Conservation (phyloP, 345 rosid genomes). For the Laguncularia racemosa region DNA sequence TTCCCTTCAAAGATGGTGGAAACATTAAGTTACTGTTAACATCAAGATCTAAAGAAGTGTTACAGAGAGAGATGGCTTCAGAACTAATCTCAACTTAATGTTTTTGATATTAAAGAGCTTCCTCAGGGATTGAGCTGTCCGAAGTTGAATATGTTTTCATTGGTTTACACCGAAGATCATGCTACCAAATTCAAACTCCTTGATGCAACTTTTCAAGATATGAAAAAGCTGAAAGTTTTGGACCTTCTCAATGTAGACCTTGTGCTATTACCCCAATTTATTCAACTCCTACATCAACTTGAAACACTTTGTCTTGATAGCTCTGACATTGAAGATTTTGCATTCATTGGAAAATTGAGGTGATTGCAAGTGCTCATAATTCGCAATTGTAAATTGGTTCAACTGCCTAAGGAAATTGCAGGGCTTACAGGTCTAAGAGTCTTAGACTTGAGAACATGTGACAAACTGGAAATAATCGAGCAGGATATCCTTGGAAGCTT, state of each 20-base stretch:
- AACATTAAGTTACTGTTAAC: too few species aligned
- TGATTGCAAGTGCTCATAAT: slow-evolving; percentile 25
- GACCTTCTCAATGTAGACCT: slow-evolving; percentile 8
- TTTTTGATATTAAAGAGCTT: slow-evolving; percentile 3
- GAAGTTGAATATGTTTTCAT: slow-evolving; percentile 1
- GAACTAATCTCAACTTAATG: too few species aligned
- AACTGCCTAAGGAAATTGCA: slow-evolving; percentile 16
- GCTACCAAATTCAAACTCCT: slow-evolving; percentile 1
- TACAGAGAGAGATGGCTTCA: too few species aligned
- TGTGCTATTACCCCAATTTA: slow-evolving; percentile 7
- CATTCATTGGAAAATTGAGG: slow-evolving; percentile 13
- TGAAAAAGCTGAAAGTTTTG: slow-evolving; percentile 12
- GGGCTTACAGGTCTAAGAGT: slow-evolving; percentile 11
- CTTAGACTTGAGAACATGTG: slow-evolving; percentile 18
- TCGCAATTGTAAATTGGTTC: slow-evolving; percentile 4
- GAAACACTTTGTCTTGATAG: slow-evolving; percentile 15
- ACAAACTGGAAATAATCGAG: slow-evolving; percentile 16
- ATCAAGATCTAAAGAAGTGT: too few species aligned
- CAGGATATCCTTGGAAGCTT: slow-evolving; percentile 19
- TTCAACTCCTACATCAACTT: slow-evolving; percentile 5
- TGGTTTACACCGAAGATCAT: slow-evolving; percentile 1
- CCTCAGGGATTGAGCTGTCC: slow-evolving; percentile 19
- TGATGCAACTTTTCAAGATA: slow-evolving; percentile 12
- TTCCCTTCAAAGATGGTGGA: too few species aligned
- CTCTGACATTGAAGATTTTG: slow-evolving; percentile 9